A percentile compares a stretch with the other conserved stretches of the same genome.
phyloP scores from a whole-genome alignment of 2,329 filamentous ascomycete species.

The Aschersonia sp. region DNA sequence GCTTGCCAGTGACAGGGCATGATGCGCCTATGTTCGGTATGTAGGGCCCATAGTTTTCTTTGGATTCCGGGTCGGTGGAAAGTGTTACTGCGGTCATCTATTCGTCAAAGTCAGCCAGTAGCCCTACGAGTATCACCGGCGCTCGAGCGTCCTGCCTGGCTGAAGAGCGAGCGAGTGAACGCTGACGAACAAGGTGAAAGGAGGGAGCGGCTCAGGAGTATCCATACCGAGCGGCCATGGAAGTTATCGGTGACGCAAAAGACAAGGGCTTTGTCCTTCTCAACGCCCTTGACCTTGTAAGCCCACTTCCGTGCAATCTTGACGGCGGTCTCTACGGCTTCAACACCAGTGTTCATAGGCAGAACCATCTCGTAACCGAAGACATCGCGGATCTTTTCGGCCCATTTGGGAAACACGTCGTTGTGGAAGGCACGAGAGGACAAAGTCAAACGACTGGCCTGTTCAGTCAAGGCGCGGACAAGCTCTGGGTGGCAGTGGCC shows the following conservation, averaged over 20 bases:
- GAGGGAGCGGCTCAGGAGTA: too few relatives aligned
- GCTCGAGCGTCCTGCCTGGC: background rate
- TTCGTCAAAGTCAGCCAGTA: slow-evolving; percentile 1
- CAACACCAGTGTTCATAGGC: slow-evolving; percentile 95
- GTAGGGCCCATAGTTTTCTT: slow-evolving; percentile 94
- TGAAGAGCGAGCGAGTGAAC: too few relatives aligned
- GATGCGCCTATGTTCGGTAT: slow-evolving; percentile 73
- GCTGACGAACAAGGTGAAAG: background rate
- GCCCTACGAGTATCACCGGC: background rate
- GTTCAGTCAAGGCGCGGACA: slow-evolving; percentile 76
- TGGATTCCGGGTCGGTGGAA: slow-evolving; percentile 88
- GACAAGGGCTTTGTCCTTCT: slow-evolving; percentile 68
- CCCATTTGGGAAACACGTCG: slow-evolving; percentile 93
- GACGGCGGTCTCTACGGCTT: slow-evolving; percentile 90
- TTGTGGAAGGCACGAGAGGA: slow-evolving; percentile 96
- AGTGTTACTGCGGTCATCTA: slow-evolving; percentile 91
- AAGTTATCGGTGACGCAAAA: slow-evolving; percentile 87
- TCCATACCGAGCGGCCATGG: slow-evolving; percentile 76
- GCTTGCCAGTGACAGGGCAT: slow-evolving; percentile 58
- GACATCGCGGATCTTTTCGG: slow-evolving; percentile 74
- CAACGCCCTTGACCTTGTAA: slow-evolving; percentile 89
- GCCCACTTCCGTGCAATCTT: slow-evolving; percentile 97
- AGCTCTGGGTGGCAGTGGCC: slow-evolving; percentile 96
- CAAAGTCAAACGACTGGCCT: slow-evolving; percentile 78
- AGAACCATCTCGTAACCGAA: slow-evolving; percentile 97